Conservation (phyloP, 371 early-diverging fungal genomes). For the Mucor ambiguus region DNA sequence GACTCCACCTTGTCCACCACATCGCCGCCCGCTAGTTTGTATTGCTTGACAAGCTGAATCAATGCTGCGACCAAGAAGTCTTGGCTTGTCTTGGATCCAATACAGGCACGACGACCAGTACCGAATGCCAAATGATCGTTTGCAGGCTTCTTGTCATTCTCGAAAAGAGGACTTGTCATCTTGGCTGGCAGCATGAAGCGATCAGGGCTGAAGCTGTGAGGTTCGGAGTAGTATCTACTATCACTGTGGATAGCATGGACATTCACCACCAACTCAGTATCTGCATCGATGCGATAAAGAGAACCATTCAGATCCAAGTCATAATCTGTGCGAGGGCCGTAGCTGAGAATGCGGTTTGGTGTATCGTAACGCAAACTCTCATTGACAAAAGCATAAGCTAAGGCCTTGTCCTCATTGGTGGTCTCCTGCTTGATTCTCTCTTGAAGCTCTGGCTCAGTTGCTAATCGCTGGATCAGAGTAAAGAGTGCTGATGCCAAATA, state of each 20-base stretch:
- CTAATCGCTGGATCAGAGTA: slow-evolving; percentile 41
- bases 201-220: slow-evolving; percentile 28
- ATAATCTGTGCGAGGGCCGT: slow-evolving; percentile 40
- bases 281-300: slow-evolving; percentile 37
- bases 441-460: slow-evolving; percentile 37
- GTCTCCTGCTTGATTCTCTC: slow-evolving; percentile 12
- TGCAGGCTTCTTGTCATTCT: slow-evolving; percentile 21
- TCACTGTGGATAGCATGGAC: slow-evolving; percentile 43
- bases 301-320: slow-evolving; percentile 22
- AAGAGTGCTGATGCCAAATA: slow-evolving; percentile 37
- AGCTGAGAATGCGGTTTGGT: slow-evolving; percentile 31
- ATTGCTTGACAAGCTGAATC: slow-evolving; percentile 18
- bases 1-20: slow-evolving; percentile 19
- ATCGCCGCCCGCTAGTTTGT: slow-evolving; percentile 27
- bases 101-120: slow-evolving; percentile 39
- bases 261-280: slow-evolving; percentile 34
- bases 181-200: slow-evolving; percentile 28
- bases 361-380: slow-evolving; percentile 42
- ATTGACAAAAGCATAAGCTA: slow-evolving; percentile 33
- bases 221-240: slow-evolving; percentile 23
- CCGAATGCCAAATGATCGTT: slow-evolving; percentile 43
- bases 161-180: slow-evolving; percentile 14
- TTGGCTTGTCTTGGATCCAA: slow-evolving; percentile 27
- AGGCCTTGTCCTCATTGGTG: slow-evolving; percentile 6
- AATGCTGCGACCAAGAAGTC: slow-evolving; percentile 17